Evolutionary conservation across 1,284 basidiomycete genomes (phyloP), one percentile per base, ranked within the genome.

Genomic region (Blastosporella zonata): DNA sequence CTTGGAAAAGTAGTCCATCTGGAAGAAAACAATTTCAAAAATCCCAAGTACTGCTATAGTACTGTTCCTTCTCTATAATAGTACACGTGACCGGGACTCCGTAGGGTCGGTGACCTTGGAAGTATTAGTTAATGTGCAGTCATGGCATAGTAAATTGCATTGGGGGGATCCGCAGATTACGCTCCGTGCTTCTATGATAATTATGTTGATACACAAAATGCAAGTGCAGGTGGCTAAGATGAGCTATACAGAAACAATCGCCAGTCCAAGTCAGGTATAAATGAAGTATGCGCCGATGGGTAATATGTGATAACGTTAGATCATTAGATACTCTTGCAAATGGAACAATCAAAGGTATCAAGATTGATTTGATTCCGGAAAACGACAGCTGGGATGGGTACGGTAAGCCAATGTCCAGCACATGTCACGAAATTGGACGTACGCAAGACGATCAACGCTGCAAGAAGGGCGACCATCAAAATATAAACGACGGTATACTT

Each of bases 401-500:
- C 21, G 10, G 36, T 43, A 53, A 31, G 54, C 28, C 45, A 54
- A 53, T 55, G 36, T 13, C 15, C 9, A 44, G 12, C 27, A 39
- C 3, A 33, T 4, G 42, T 15, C 2, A 47, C 43, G 12, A 46
- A 38, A 3, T 47, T 28, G 25, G 18, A 40, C 17, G 37, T 73
- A 92, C 88, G 88, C 57, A 91, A 67, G 54, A 82, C 74, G 57
- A 91, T 76, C 64, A 98, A 75, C n/a, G 93, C 89, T 42, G 87
- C 84, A 56, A 98, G 81, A 52, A 86, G 67, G 36, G 85, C 81
- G 53, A 94, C 78, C 59, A 96, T 78, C 53, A 92, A 57, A 52
- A 89, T 61, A 72, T 97, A 99, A 33, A 97, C 75, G 49, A 94
- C 56, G 31, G 90, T 84, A 71, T 97, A 94, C 66, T 88, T 89